phyloP scores from a whole-genome alignment of 305 asterid species.

The Fraxinus paxiana region DNA sequence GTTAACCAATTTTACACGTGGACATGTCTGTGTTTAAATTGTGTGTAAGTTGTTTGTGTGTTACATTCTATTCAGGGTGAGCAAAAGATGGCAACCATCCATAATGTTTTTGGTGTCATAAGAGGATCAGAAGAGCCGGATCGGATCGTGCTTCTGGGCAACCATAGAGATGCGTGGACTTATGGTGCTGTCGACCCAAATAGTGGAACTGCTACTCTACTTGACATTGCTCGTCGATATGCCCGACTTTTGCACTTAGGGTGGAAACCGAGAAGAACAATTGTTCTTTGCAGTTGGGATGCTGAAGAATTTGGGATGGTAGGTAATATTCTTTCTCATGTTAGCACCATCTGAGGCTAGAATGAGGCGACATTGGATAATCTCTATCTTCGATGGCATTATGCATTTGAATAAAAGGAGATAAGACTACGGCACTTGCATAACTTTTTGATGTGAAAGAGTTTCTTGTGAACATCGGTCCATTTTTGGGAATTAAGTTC shows the following conservation, averaged over 20 bases:
- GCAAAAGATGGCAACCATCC: slow-evolving; percentile 52
- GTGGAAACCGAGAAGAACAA: slow-evolving; percentile 82
- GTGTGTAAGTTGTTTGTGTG: not conserved
- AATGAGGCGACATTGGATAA: not conserved
- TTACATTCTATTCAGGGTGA: slow-evolving; percentile 58
- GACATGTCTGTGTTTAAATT: not conserved
- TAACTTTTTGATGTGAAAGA: not conserved
- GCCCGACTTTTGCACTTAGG: slow-evolving; percentile 68
- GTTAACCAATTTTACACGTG: not conserved
- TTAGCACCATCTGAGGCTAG: not conserved
- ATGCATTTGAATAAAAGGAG: not conserved
- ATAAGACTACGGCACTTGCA: not conserved
- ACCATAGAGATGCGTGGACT: slow-evolving; percentile 99
- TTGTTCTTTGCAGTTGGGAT: slow-evolving; percentile 92
- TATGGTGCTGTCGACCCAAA: slow-evolving; percentile 97
- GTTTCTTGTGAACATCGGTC: not conserved
- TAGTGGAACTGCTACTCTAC: slow-evolving; percentile 88
- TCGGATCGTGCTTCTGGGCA: slow-evolving; percentile 70
- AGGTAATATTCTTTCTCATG: slow-evolving; percentile 50
- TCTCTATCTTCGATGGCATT: not conserved
- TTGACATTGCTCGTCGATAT: slow-evolving; percentile 78
- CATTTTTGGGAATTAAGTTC: not conserved
- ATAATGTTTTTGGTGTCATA: slow-evolving; percentile 66
- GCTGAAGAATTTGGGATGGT: slow-evolving; percentile 99
- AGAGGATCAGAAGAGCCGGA: slow-evolving; percentile 80